Evolutionary conservation across 2,329 filamentous ascomycete genomes (phyloP), one percentile per base, ranked within the genome.

Genomic region (Xylaria sp.): DNA sequence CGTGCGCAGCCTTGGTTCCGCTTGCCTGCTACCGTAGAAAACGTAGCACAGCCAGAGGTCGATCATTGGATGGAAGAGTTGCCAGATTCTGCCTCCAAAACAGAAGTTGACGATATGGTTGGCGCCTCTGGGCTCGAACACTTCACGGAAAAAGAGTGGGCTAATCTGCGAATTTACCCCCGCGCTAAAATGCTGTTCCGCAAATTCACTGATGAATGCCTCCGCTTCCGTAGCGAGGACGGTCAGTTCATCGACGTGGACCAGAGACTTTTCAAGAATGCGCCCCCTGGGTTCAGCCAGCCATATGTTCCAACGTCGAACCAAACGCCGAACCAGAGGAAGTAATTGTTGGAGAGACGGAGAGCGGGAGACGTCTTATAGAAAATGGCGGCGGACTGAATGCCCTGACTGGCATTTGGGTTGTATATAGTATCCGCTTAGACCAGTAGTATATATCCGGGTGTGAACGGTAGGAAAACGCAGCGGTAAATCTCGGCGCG

Each of bases 61-160:
- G 60, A 69, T 31, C 65, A 59, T 46, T 69, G 66, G 69, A 6
- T 59, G n/a, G 2, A 0, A 2, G 23, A 33, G 28, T 23, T 44
- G 26, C 0, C 17, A 17, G 17, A 42, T 0, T 36, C 3, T 38
- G 36, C 17, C 13, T 1, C 13, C 11, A 6, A 9, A 2, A 42
- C 5, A 23, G 49, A 67, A 7, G 20, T 44, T 17, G 1, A 40
- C n/a, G 54, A 69, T 28, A 15, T 51, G 6, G 31, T 77, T 31
- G 76, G 75, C 26, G 48, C 42, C 38, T 74, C 77, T 6, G 77
- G 77, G 7, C 74, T 78, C 26, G 54, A 73, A 67, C 67, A 71
- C 44, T 75, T 75, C 46, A 72, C 71, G 23, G 66, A 67, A 49
- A 36, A 36, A 9, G 69, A 72, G 36, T 65, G 48, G 59, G 4